Evolutionary conservation across 805 yeast genomes (phyloP), one percentile per base, ranked within the genome.

Genomic region (Metschnikowia reukaufii): DNA sequence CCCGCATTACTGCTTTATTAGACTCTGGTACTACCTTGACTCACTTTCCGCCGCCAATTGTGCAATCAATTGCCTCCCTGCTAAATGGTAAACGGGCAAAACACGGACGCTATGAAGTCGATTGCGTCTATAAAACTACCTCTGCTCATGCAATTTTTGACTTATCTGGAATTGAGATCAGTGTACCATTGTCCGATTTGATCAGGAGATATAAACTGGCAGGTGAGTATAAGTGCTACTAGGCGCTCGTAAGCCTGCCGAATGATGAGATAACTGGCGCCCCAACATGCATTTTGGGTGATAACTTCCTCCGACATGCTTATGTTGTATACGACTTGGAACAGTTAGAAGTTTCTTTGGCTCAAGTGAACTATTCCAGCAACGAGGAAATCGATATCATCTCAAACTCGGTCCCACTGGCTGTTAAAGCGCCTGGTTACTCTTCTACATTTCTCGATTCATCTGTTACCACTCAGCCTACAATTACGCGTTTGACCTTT

Each of bases 301-400:
- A 83, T 58, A 74, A 77, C 35, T 77, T 85, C 59, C 64, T 86
- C 52, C 71, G 86, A 45, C 73, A 78, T 47, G 82, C 83, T 2
- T 84, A 83, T 60, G 73, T 81, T 21, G 87, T 82, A n/a, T 82
- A 76, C 62, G 86, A 85, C 62, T 64, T 82, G 43, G 86, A 81
- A 20, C 75, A 76, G 56, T 64, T 63, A 36, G 72, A 78, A 56
- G 67, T 85, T 32, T 79, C 86, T 2, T 52, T 84, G 57, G 86
- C 82, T 29, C 78, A 74, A 40, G 48, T 48, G 32, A 50, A 48
- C 18, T 55, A 49, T 46, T 44, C 59, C 5, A 53, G 48, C 17
- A 61, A 59, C 9, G 67, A 66, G 46, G 62, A 77, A 46, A 71
- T 81, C 36, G 79, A 79, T 42, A 69, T 64, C 8, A 73, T 83